Conservation (phyloP, 495 filamentous ascomycete species). For the Cercophora samala region DNA sequence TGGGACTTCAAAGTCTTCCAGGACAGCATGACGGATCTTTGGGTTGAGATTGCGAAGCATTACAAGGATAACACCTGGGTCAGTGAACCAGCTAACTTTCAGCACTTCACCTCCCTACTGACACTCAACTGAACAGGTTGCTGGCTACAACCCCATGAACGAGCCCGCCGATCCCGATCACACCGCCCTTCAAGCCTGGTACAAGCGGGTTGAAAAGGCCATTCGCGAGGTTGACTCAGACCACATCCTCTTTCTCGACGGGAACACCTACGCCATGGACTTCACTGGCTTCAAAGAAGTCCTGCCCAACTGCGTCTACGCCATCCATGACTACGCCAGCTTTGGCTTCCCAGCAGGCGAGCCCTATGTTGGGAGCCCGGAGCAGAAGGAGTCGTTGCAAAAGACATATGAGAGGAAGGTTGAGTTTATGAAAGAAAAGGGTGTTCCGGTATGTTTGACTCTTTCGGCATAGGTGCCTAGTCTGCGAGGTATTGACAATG, state of each 20-base stretch:
- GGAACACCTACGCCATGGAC: constrained; percentile 63
- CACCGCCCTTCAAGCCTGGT: constrained; percentile 52
- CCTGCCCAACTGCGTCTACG: constrained; percentile 55
- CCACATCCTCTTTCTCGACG: constrained; percentile 63
- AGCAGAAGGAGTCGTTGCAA: constrained; percentile 50
- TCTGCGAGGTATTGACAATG: neutral
- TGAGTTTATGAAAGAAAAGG: constrained; percentile 53
- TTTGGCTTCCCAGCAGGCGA: constrained; percentile 58
- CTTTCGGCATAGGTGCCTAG: neutral
- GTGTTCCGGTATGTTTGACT: constrained; percentile 41
- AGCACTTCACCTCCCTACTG: neutral
- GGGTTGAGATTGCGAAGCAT: constrained; percentile 56
- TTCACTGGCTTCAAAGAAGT: constrained; percentile 38
- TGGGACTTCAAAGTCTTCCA: constrained; percentile 64
- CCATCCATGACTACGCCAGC: constrained; percentile 58
- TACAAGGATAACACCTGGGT: constrained; percentile 51
- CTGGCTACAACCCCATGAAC: constrained; percentile 66
- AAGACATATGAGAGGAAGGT: constrained; percentile 54
- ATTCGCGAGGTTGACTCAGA: constrained; percentile 58
- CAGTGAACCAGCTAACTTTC: neutral
- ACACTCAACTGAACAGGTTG: constrained; percentile 21
- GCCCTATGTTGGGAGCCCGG: constrained; percentile 48
- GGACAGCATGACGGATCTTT: constrained; percentile 57
- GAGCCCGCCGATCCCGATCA: constrained; percentile 61
- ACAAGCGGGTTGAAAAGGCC: constrained; percentile 54